Base-by-base conservation (phyloP, 441 rosid genomes). In the Caryocar brasiliense region DNA sequence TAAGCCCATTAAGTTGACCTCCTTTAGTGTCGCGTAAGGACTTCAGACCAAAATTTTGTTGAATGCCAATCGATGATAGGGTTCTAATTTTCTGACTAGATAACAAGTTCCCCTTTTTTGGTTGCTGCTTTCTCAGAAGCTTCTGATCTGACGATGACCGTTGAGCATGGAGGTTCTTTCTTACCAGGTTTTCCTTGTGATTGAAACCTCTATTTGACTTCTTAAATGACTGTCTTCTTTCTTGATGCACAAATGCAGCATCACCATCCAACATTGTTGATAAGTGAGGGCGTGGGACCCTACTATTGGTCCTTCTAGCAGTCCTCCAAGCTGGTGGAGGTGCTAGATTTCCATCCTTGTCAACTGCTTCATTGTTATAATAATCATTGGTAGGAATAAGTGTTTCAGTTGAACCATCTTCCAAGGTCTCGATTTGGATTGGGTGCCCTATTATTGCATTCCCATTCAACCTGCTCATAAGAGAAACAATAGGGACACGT, bases 391-490 rank as follows among this genome's bases (percentile, higher is more conserved):
- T 36, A 36, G 80, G 70, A 50, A 80, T 15, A 56, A 74, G 76
- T 40, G 66, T 46, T 54, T 77, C 84, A 0, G 90, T 69, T 24
- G 83, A 82, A 49, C 95, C 91, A 45, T 88, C 91, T 59, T 78
- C 80, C 39, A 88, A 46, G 40, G 76, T 68, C 73, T 85, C 86
- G 28, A 83, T 71, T 56, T 74, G 85, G 54, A 88, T 74, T 0
- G 87, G 90, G 69, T 88, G 97, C 39, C 99, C 99, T 48, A 88
- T 80, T 56, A 92, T 80, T 42, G 99, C 93, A 69, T 78, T 76
- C 52, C 97, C 90, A 51, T 80, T 73, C 32, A 82, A 54, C 70
- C 80, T 88, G 78, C 99, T 88, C 70, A 70, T 71, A 63, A 79
- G 73, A 21, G 99, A 85, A 51, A 85, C 80, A 49, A 92, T 77